Evolutionary conservation across 1,284 basidiomycete genomes (phyloP).

Genomic region (Moesziomyces parantarcticus): DNA sequence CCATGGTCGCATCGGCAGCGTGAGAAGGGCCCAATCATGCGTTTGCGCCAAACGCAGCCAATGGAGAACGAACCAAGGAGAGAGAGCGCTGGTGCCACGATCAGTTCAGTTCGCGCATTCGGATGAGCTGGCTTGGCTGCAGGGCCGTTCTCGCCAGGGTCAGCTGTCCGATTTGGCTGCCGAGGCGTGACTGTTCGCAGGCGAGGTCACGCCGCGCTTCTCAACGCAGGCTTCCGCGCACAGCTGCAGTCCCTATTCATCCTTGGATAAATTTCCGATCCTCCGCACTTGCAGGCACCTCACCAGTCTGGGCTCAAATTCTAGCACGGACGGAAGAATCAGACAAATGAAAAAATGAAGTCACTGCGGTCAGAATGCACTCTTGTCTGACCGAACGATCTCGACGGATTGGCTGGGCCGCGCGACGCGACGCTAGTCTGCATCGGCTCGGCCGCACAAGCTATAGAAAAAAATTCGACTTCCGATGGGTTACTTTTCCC

Average conservation of each 20-base stretch:
- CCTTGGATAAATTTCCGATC: neutral
- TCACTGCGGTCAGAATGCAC: neutral
- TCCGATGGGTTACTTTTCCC: no score
- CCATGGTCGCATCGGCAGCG: neutral
- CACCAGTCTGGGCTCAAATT: no score
- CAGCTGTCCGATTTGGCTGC: conserved; percentile 11
- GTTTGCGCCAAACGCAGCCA: no score
- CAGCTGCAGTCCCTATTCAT: neutral
- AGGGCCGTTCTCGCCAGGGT: conserved; percentile 8
- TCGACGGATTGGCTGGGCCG: neutral
- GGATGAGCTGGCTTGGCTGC: neutral
- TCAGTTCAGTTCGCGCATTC: neutral
- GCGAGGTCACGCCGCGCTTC: conserved; percentile 2
- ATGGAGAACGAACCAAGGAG: no score
- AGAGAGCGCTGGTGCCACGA: no score
- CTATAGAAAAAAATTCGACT: no score
- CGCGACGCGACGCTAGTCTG: no score
- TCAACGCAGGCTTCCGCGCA: neutral
- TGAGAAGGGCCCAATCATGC: neutral
- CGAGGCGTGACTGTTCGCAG: conserved; percentile 1
- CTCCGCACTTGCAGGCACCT: neutral
- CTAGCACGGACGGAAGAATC: neutral
- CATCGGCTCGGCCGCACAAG: no score
- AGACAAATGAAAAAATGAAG: neutral
- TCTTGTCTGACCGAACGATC: neutral